Conservation (phyloP, 148 eudicot species). For the Polygonum aviculare region DNA sequence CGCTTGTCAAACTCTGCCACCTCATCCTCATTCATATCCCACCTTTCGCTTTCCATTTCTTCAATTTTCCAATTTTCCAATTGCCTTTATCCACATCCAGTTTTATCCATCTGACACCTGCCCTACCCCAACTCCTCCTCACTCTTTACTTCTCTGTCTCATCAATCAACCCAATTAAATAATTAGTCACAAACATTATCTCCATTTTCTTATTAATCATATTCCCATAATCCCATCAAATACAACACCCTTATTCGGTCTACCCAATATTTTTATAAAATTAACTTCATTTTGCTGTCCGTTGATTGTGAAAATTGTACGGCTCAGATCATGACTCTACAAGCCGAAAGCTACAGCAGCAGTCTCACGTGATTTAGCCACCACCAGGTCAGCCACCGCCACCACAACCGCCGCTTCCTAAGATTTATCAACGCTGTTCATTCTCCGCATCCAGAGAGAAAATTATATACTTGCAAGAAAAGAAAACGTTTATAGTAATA, state of each 20-base stretch:
- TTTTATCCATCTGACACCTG: neutral
- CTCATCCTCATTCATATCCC: neutral
- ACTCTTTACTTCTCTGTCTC: neutral
- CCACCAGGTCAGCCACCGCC: neutral
- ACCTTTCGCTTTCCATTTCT: neutral
- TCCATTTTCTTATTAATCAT: neutral
- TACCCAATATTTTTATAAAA: neutral
- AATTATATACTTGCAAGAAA: neutral
- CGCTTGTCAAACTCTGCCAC: constrained; percentile 1
- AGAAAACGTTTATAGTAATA: neutral
- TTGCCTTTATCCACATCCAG: neutral
- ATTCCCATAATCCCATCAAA: neutral
- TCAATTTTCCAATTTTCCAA: neutral
- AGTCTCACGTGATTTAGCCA: neutral
- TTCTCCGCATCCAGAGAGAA: constrained; percentile 5
- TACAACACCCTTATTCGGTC: neutral
- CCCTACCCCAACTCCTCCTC: neutral
- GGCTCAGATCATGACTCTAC: neutral
- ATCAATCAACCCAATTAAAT: neutral
- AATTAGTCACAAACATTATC: neutral
- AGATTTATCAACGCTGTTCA: neutral
- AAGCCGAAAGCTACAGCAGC: neutral
- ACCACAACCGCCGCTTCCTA: neutral
- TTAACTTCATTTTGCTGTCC: neutral
- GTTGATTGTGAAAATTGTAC: neutral